A percentile compares a stretch with the other conserved stretches of the same genome.
Evolutionary conservation across 176 grass and related monocot species (phyloP).

Genomic region (Tillandsia leiboldiana): DNA sequence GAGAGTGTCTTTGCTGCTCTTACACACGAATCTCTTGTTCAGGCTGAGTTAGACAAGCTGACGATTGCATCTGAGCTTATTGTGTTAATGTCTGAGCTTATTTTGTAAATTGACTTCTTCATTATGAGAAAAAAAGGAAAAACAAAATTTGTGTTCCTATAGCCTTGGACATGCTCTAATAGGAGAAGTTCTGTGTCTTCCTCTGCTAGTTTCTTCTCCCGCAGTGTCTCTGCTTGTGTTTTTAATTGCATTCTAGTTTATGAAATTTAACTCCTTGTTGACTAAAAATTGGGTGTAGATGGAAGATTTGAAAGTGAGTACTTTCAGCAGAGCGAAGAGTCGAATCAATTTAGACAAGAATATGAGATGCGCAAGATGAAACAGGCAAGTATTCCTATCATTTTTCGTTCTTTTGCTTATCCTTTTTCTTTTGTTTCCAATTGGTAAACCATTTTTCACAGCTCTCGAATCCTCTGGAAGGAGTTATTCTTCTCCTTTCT

Average conservation of each 20-base stretch:
- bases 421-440: background rate
- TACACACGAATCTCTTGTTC: too few relatives aligned
- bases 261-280: background rate
- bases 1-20: too few relatives aligned
- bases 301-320: slow-evolving; percentile 73
- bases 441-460: background rate
- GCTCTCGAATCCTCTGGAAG: background rate
- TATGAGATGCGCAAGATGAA: slow-evolving; percentile 95
- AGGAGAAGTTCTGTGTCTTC: background rate
- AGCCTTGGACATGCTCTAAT: background rate
- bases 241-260: background rate
- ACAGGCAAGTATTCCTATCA: slow-evolving; percentile 31
- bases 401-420: slow-evolving; percentile 3
- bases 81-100: too few relatives aligned
- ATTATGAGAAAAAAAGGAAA: too few relatives aligned
- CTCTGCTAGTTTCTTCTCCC: background rate
- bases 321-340: slow-evolving; percentile 83
- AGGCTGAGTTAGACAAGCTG: too few relatives aligned
- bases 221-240: background rate
- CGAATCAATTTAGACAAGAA: slow-evolving; percentile 61
- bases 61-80: too few relatives aligned
- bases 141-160: background rate
- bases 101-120: too few relatives aligned
- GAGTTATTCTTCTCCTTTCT: background rate
- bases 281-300: slow-evolving; percentile 32